These are phyloP conservation scores for Limtongia smithiae DNA, from an alignment of 805 yeast species.

Conservation along the genomic window DNA sequence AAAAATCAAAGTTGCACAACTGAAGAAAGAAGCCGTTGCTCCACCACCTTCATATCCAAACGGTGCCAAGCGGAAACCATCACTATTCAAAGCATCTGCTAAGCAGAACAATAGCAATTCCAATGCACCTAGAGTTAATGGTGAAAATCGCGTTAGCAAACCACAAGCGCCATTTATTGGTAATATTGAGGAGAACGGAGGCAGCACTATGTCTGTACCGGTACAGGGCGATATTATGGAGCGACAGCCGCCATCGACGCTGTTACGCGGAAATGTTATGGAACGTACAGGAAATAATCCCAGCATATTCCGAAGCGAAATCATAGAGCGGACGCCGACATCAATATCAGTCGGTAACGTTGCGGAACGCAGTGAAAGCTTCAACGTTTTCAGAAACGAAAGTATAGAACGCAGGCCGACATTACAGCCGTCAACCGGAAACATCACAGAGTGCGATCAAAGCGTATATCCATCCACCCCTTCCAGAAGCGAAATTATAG, in stretches of 20 bases:
- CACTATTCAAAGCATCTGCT: no score
- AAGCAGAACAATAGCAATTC: neutral
- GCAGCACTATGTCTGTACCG: neutral
- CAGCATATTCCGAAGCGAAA: no score
- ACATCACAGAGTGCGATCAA: no score
- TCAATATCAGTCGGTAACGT: neutral
- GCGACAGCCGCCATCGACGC: neutral
- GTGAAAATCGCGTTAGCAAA: neutral
- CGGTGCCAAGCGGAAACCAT: no score
- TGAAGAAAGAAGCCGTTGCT: neutral
- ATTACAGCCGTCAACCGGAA: no score
- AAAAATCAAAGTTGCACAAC: neutral
- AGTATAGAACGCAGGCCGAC: no score
- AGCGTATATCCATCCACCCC: no score
- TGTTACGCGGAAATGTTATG: neutral
- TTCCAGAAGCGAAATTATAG: no score
- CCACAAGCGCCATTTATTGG: slow-evolving; percentile 3
- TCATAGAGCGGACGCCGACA: no score
- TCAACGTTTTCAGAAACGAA: no score
- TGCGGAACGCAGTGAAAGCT: no score
- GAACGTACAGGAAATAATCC: slow-evolving; percentile 2
- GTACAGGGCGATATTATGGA: slow-evolving; percentile 1
- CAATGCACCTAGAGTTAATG: neutral
- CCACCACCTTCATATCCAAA: no score
- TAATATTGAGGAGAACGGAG: neutral